Percentiles rank a stretch among this genome's conserved stretches.
Conservation (phyloP, 2,329 filamentous ascomycete species). For the Ramularia endophylla region DNA sequence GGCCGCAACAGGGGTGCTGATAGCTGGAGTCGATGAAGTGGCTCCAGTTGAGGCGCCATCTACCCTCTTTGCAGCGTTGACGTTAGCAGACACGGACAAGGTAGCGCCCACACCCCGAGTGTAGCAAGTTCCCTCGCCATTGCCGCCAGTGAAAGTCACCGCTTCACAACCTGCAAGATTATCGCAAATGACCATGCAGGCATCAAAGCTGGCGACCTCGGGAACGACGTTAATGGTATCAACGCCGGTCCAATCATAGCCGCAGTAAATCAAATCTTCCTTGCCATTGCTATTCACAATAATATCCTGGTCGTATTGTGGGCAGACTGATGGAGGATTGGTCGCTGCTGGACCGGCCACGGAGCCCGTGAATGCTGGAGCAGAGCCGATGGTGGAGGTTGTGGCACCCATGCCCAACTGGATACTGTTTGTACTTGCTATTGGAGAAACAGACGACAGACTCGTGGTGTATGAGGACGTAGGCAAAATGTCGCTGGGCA, state of each 20-base stretch:
- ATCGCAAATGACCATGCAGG: constrained; percentile 17
- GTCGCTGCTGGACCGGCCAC: too few relatives aligned
- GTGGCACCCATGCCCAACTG: constrained; percentile 24
- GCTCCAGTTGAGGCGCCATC: not conserved
- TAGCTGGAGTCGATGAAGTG: not conserved
- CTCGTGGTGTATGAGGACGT: constrained; percentile 25
- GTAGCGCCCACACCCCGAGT: not conserved
- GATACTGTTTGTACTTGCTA: constrained; percentile 18
- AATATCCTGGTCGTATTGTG: too few relatives aligned
- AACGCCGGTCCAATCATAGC: constrained; percentile 10
- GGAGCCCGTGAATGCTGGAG: constrained; percentile 22
- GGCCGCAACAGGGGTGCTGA: not conserved
- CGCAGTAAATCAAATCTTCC: constrained; percentile 7
- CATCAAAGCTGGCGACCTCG: constrained; percentile 5
- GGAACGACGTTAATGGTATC: constrained; percentile 5
- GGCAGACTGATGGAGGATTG: too few relatives aligned
- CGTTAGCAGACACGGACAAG: not conserved
- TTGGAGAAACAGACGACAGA: constrained; percentile 18
- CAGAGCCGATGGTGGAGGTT: constrained; percentile 14
- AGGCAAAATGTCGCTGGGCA: constrained; percentile 17
- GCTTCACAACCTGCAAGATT: constrained; percentile 14
- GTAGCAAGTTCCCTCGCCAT: constrained; percentile 1
- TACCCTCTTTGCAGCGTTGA: not conserved
- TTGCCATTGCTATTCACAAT: constrained; percentile 1
- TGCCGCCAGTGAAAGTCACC: constrained; percentile 11